A percentile compares a stretch with the other conserved stretches of the same genome.
These are phyloP conservation scores for Blepharisma japonicum DNA, from an alignment of 73 alveolate genomes.

Conservation along the genomic window DNA sequence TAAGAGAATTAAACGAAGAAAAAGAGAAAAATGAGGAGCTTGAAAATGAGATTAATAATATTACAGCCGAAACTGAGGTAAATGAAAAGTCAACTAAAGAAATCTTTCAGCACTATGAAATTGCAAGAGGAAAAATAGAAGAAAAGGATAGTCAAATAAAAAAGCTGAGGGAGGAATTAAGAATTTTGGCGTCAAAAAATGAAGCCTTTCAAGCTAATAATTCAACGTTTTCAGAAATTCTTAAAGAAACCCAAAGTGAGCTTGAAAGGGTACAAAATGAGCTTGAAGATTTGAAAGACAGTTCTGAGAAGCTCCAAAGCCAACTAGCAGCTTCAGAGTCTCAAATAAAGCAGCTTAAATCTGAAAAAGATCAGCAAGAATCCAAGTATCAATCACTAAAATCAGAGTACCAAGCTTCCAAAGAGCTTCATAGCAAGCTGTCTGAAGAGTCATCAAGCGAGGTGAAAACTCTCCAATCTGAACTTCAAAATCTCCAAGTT, in stretches of 20 bases:
- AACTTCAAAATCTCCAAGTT: no score
- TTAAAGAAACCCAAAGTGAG: slow-evolving; percentile 16
- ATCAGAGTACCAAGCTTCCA: neutral
- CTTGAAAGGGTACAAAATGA: neutral
- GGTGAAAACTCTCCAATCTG: neutral
- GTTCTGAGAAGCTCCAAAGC: neutral
- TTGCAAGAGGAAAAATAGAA: no score
- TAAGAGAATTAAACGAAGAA: neutral
- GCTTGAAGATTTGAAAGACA: neutral
- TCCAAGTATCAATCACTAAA: neutral
- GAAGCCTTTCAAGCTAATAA: neutral
- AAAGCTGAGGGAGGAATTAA: neutral
- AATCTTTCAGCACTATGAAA: neutral
- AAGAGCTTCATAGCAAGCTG: neutral
- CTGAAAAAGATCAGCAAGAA: neutral
- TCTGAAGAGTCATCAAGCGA: neutral
- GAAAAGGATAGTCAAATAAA: neutral
- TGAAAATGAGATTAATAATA: neutral
- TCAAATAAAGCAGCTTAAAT: neutral
- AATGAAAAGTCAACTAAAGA: neutral
- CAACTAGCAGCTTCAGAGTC: neutral
- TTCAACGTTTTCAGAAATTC: neutral
- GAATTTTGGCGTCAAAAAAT: neutral
- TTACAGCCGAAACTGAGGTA: neutral
- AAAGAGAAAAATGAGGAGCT: neutral